Evolutionary conservation across 805 yeast genomes (phyloP).

Genomic region (Starmerella cellae): DNA sequence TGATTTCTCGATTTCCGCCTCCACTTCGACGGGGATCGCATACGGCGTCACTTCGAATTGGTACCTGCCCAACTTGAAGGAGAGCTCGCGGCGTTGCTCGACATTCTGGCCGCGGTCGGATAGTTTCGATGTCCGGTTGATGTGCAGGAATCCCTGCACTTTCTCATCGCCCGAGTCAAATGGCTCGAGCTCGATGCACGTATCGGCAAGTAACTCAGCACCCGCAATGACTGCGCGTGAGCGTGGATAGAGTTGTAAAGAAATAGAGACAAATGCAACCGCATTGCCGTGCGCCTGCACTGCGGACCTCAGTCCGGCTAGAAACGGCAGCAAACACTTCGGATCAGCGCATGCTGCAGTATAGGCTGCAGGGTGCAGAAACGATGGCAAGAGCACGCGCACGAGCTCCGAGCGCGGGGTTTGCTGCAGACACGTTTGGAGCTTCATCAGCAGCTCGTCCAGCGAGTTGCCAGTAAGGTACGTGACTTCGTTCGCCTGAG

Average conservation of each 20-base stretch:
- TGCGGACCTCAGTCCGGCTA: conserved; percentile 41
- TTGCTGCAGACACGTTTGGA: conserved; percentile 32
- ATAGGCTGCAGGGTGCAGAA: conserved; percentile 67
- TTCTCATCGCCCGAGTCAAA: conserved; percentile 46
- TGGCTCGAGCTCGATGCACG: conserved; percentile 64
- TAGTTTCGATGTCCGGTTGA: conserved; percentile 56
- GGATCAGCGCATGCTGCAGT: conserved; percentile 38
- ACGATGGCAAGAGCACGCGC: conserved; percentile 60
- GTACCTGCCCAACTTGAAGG: conserved; percentile 72
- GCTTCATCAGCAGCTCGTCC: conserved; percentile 29
- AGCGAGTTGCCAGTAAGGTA: conserved; percentile 17
- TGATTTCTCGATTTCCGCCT: conserved; percentile 25
- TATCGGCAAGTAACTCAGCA: conserved; percentile 49
- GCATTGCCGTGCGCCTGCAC: conserved; percentile 41
- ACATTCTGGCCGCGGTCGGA: conserved; percentile 74
- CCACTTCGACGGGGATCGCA: conserved; percentile 95
- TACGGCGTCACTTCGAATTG: conserved; percentile 81
- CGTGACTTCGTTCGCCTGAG: conserved; percentile 16
- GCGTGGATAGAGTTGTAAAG: conserved; percentile 55
- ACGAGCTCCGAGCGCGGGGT: conserved; percentile 33
- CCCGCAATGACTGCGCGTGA: conserved; percentile 35
- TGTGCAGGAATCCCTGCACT: conserved; percentile 58
- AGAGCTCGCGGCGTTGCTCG: conserved; percentile 58
- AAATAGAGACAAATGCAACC: conserved; percentile 41
- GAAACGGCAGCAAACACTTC: conserved; percentile 41